These are phyloP conservation scores for Penicillium chermesinum DNA, from an alignment of 495 filamentous ascomycete species.

Conservation along the genomic window DNA sequence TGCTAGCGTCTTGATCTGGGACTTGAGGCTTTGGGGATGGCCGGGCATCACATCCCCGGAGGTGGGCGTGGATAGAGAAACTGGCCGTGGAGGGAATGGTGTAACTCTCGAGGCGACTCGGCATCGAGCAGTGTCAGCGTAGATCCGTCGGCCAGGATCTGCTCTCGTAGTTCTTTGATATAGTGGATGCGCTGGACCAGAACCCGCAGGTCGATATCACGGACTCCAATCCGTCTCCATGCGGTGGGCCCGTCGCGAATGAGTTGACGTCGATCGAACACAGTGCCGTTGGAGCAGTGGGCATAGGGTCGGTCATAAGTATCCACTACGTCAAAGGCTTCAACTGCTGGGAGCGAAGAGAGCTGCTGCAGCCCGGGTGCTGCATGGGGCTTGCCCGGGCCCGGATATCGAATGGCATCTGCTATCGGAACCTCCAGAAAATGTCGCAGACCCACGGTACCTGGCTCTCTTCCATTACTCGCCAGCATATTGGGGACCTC, in stretches of 20 bases:
- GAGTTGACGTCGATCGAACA: conserved; percentile 32
- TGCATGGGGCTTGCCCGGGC: conserved; percentile 24
- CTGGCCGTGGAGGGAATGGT: conserved; percentile 40
- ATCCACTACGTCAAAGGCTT: conserved; percentile 37
- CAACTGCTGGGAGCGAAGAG: conserved; percentile 24
- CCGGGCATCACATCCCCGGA: conserved; percentile 16
- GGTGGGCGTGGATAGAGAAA: conserved; percentile 37
- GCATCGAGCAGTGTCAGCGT: conserved; percentile 39
- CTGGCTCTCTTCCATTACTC: conserved; percentile 63
- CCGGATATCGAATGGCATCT: conserved; percentile 49
- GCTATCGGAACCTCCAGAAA: conserved; percentile 64
- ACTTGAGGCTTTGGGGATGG: conserved; percentile 39
- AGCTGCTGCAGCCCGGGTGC: conserved; percentile 30
- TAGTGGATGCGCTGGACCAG: conserved; percentile 41
- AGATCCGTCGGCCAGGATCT: conserved; percentile 28
- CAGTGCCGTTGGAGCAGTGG: conserved; percentile 28
- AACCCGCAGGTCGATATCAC: conserved; percentile 29
- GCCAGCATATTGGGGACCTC: conserved; percentile 72
- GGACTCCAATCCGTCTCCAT: conserved; percentile 42
- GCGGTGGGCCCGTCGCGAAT: conserved; percentile 30
- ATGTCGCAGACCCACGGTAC: conserved; percentile 69
- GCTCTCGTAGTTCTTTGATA: conserved; percentile 36
- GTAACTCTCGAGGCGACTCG: conserved; percentile 39
- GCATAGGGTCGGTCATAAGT: conserved; percentile 31
- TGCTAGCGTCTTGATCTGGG: conserved; percentile 47